Conservation (phyloP, 2,329 filamentous ascomycete genomes). For the Penicillium sp. region DNA sequence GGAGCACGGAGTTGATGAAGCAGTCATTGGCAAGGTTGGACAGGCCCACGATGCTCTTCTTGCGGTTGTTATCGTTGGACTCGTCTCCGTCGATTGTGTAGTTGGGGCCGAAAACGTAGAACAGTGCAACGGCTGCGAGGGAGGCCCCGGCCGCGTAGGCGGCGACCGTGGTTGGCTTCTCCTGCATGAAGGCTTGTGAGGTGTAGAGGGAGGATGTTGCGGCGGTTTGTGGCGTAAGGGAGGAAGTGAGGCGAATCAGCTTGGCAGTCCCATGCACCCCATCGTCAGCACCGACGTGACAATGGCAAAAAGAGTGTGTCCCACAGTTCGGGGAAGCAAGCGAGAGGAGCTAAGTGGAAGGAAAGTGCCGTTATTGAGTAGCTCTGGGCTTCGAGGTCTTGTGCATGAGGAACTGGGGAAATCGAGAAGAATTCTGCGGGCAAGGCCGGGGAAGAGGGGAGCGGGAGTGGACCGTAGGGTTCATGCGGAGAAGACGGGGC, state of each 20-base stretch:
- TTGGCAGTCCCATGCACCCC: constrained; percentile 15
- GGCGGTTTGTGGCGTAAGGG: constrained; percentile 8
- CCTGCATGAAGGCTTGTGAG: constrained; percentile 62
- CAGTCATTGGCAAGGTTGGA: constrained; percentile 92
- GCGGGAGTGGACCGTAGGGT: constrained; percentile 21
- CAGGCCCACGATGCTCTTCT: constrained; percentile 86
- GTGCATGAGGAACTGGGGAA: neutral
- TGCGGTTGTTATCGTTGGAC: constrained; percentile 60
- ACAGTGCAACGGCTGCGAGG: constrained; percentile 87
- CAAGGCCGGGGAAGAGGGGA: constrained; percentile 18
- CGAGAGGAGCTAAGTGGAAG: neutral
- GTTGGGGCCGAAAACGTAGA: constrained; percentile 97
- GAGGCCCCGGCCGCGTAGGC: constrained; percentile 95
- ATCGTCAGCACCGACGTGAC: constrained; percentile 13
- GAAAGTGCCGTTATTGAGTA: neutral
- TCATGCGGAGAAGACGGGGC: constrained; percentile 23
- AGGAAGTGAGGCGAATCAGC: constrained; percentile 14
- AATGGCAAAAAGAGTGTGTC: neutral
- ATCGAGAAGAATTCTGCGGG: constrained; percentile 12
- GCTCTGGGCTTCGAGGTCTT: neutral
- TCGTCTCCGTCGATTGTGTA: constrained; percentile 88
- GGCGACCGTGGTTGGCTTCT: constrained; percentile 78
- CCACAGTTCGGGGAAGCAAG: neutral
- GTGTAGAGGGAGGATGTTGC: neutral
- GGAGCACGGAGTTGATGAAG: constrained; percentile 95